Evolutionary conservation across 1,284 basidiomycete species (phyloP), one percentile per base, ranked within the genome.

Genomic region (Peniophora sp.): DNA sequence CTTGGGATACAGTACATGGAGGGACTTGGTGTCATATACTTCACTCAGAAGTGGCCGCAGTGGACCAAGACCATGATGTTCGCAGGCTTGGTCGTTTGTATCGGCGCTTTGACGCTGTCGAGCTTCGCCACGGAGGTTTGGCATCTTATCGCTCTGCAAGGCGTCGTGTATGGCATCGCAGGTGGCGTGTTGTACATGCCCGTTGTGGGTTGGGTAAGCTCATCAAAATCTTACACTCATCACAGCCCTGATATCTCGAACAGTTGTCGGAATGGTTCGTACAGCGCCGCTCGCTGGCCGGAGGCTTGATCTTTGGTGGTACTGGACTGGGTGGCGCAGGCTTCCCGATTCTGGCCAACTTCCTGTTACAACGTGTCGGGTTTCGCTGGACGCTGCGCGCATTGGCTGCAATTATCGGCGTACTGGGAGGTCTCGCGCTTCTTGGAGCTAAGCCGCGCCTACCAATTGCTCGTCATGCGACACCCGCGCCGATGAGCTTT

Each of bases 301-400:
- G 58, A 3, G 61, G 62, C 3, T 60, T 63, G 44, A 61, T 65
- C 48, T 64, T 64, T 49, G 60, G 62, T 1, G 62, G 62, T 2
- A 59, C 61, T 5, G 61, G 62, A 23, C 49, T 63, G 5, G 62
- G 62, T 12, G 61, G 62, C 58, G 32, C 62, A 48, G 55, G 55
- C 0, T 63, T 65, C 46, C 63, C 63, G 1, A 57, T 63, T 51
- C 44, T 63, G 34, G 52, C 62, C 32, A 57, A 62, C 44, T 53
- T 58, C n/a, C 51, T 65, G 1, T 52, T 63, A 10, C 54, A 54
- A 20, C 51, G 54, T 11, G 48, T 60, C n/a, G 63, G 63, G 3
- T 51, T 60, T 23, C 54, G 58, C n/a, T 65, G 62, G 62, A 62
- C 63, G 1, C 51, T 65, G 1, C 55, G 62, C 6, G 53, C 57